Evolutionary conservation across 2,329 filamentous ascomycete species (phyloP), one percentile per base, ranked within the genome.

Genomic region (Venturia pyrina): DNA sequence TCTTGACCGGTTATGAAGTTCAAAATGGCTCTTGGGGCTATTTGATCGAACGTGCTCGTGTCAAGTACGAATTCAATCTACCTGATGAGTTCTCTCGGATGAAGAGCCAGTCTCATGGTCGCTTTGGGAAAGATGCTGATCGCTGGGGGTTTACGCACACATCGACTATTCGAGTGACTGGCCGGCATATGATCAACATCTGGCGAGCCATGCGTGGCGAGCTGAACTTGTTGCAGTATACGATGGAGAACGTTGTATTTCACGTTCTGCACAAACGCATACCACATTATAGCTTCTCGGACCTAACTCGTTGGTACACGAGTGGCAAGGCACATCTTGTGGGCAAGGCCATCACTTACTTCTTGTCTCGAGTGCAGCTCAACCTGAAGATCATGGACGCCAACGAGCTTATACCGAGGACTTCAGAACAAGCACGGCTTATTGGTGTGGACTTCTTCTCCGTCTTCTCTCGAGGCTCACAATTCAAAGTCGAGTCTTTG

Each of bases 401-500:
- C 10, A 97, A 96, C 69, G 95, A 97, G 73, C 81, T 98, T 28
- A 87, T 98, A 46, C 81, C 92, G 1, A 85, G 93, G 65, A 98
- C 92, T 0, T 96, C 92, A 71, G 95, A 99, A 75, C 95, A 99
- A 76, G 95, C 95, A 10, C 87, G 95, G 13, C 80, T 99, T 13
- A 82, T 99, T 3, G 95, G 95, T 0, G 89, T 98, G 0, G 95
- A 99, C 76, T 99, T 99, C 78, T 96, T 93, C 75, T 96, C 93
- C 0, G 95, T 99, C 65, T 95, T 97, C 72, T 93, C 90, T 6
- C 85, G 95, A 65, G 95, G 95, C 19, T 98, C 93, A 0, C 95
- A 99, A 73, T 98, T 96, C 83, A 99, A 99, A 75, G 95, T 99
- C 50, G 95, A 99, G 77, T 97, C 93, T 1, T 87, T 97, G 71